Base-by-base conservation (phyloP, 805 yeast genomes). In the Clavispora vitiphila region DNA sequence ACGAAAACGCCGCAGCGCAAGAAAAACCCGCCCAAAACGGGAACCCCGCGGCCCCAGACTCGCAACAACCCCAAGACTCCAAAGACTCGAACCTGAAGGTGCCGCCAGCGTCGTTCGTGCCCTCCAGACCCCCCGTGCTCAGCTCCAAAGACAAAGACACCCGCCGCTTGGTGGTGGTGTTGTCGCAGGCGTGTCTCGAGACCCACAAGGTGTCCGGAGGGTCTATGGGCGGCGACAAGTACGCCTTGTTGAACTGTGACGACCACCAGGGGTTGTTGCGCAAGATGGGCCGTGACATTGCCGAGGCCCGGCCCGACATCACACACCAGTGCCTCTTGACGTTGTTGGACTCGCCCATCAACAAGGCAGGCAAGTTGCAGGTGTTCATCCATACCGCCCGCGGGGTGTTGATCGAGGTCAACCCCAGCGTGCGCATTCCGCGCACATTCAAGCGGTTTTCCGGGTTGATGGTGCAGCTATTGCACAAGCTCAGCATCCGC, bases 231-330 rank as follows among this genome's bases (percentile, higher is more conserved):
- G 74, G 74, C 26, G 98, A 93, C 60, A 88, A 93, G 63, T 93
- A 83, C 59, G 97, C 96, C 0, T 69, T 93, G 46, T 74, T 93
- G 57, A 93, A 93, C 70, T 93, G 99, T 72, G 99, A 93, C 64
- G 99, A 93, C 62, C 99, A 93, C 63, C 99, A 93, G 69, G 97
- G 97, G 12, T 72, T 91, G 39, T 71, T 93, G 56, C 84, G 91
- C 63, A 91, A 89, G 61, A 88, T 91, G 95, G 96, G 95, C 40
- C 80, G 98, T 60, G 98, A 93, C 60, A 91, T 93, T 49, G 87
- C 96, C 37, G 99, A 93, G 60, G 98, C 97, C 7, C 81, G 99
- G 64, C 99, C 99, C n/a, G 99, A 93, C 64, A 93, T 93, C 57
- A 93, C 99, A 34, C 99, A 93, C 62, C 99, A 91, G 67, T 93